A percentile compares a stretch with the other conserved stretches of the same genome.
phyloP scores from a whole-genome alignment of 1,284 basidiomycete genomes.

The Chondrostereum purpureum region DNA sequence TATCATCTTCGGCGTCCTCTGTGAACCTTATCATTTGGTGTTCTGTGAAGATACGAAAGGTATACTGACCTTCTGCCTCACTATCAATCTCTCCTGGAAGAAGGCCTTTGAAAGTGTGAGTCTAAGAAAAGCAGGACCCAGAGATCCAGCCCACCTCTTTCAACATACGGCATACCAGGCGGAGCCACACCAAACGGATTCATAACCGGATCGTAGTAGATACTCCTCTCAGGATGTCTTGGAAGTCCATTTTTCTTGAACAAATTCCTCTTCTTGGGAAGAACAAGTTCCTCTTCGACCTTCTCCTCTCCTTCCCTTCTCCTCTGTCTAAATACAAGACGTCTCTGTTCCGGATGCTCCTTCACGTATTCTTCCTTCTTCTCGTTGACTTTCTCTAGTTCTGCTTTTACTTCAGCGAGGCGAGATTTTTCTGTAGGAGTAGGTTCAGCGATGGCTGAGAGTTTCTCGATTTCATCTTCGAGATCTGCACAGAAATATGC shows the following conservation, averaged over 20 bases:
- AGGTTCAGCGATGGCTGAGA: constrained; percentile 41
- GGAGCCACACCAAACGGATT: constrained; percentile 95
- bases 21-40: too few species aligned
- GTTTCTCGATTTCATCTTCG: constrained; percentile 62
- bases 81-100: constrained; percentile 57
- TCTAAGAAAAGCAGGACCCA: constrained; percentile 2
- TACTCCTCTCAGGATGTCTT: constrained; percentile 79
- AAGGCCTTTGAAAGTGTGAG: constrained; percentile 36
- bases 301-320: constrained; percentile 35
- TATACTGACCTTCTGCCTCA: constrained; percentile 51
- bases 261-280: constrained; percentile 34
- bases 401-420: constrained; percentile 63
- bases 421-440: constrained; percentile 46
- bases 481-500: constrained; percentile 38
- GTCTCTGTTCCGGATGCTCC: constrained; percentile 84
- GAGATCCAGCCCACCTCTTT: constrained; percentile 56
- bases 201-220: constrained; percentile 90
- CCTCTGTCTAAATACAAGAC: constrained; percentile 63
- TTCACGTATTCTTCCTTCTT: constrained; percentile 87
- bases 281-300: constrained; percentile 36
- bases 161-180: constrained; percentile 91
- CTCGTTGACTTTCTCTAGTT: constrained; percentile 72
- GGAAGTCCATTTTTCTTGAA: constrained; percentile 63
- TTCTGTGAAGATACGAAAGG: constrained; percentile 38
- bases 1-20: constrained; percentile 50